phyloP scores from a whole-genome alignment of 495 filamentous ascomycete genomes.

The Penicillium malachiteum region DNA sequence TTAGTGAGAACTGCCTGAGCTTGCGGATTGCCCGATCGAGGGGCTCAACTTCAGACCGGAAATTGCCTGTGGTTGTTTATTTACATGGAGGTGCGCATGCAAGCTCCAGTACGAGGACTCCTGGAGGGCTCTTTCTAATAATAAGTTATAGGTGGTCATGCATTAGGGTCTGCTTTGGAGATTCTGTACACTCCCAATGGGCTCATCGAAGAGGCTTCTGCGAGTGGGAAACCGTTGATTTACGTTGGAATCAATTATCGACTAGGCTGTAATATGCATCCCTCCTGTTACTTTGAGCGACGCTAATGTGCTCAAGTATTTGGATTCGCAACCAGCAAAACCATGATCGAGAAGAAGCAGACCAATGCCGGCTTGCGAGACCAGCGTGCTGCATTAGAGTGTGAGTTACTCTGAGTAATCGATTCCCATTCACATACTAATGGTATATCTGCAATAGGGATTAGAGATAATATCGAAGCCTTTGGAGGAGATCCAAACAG shows the following conservation, averaged over 20 bases:
- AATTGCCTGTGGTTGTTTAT: slow-evolving; percentile 28
- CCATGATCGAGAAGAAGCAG: slow-evolving; percentile 16
- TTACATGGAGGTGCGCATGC: not conserved
- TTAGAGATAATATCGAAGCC: slow-evolving; percentile 28
- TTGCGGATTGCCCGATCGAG: slow-evolving; percentile 33
- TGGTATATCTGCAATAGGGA: slow-evolving; percentile 15
- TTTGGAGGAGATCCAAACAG: slow-evolving; percentile 33
- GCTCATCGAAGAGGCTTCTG: slow-evolving; percentile 34
- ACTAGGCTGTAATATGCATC: slow-evolving; percentile 20
- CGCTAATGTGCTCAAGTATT: slow-evolving; percentile 8
- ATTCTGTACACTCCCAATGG: slow-evolving; percentile 36
- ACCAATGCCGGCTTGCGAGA: slow-evolving; percentile 29
- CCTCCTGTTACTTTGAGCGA: not conserved
- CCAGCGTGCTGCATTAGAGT: slow-evolving; percentile 29
- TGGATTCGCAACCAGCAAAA: slow-evolving; percentile 27
- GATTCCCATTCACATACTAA: not conserved
- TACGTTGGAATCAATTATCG: slow-evolving; percentile 47
- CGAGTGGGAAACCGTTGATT: slow-evolving; percentile 35
- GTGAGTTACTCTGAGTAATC: slow-evolving; percentile 5
- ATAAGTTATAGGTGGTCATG: slow-evolving; percentile 35
- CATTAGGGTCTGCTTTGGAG: slow-evolving; percentile 36
- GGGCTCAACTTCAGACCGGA: slow-evolving; percentile 14
- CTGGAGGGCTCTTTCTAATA: not conserved
- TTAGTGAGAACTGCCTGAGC: slow-evolving; percentile 43
- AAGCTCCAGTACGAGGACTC: not conserved